phyloP scores from a whole-genome alignment of 2,329 filamentous ascomycete species.

The Coniella lustricola region DNA sequence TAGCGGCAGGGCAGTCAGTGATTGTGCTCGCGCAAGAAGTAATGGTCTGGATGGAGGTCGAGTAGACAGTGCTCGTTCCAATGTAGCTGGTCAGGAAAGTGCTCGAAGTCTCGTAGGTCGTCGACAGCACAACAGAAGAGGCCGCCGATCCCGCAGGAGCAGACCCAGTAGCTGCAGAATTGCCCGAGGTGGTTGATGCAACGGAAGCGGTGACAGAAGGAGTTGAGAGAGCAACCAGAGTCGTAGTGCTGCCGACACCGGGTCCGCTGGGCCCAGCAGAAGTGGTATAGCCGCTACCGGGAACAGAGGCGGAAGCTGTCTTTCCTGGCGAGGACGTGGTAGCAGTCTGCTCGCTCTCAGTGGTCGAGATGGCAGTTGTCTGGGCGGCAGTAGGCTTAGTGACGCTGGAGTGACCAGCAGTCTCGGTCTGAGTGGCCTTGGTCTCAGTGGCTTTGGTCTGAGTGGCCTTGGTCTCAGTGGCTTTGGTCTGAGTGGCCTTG shows the following conservation, averaged over 20 bases:
- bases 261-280: constrained; percentile 13
- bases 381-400: not conserved
- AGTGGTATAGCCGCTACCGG: constrained; percentile 4
- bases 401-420: not conserved
- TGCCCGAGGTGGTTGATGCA: constrained; percentile 5
- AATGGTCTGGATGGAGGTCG: constrained; percentile 42
- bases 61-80: constrained; percentile 34
- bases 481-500: constrained; percentile 18
- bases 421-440: constrained; percentile 17
- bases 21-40: constrained; percentile 40
- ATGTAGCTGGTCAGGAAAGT: constrained; percentile 14
- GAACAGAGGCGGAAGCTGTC: not conserved
- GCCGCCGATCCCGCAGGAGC: constrained; percentile 4
- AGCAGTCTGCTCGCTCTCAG: constrained; percentile 4
- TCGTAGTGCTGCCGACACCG: not conserved
- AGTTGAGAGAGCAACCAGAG: constrained; percentile 3
- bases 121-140: not conserved
- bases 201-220: constrained; percentile 14
- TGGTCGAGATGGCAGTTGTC: not conserved
- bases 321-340: constrained; percentile 10
- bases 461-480: constrained; percentile 19
- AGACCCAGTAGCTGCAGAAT: constrained; percentile 1
- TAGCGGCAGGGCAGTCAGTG: constrained; percentile 42
- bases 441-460: constrained; percentile 1
- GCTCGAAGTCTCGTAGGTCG: constrained; percentile 15